Evolutionary conservation across 768 basidiomycete genomes (phyloP), one percentile per base, ranked within the genome.

Genomic region (Termitomyces sp.): DNA sequence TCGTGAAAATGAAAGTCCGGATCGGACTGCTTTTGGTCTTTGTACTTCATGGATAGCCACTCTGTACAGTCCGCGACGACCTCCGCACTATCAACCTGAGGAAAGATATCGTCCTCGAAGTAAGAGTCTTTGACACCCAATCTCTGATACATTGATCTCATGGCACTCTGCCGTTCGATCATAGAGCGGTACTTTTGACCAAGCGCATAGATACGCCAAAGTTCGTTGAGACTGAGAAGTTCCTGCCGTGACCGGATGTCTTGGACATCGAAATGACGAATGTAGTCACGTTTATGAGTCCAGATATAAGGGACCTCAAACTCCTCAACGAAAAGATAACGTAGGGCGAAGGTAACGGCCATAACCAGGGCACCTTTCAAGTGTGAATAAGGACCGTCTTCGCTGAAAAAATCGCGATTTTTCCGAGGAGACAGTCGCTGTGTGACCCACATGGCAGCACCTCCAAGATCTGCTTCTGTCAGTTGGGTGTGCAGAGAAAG

Each of bases 231-330:
- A 61, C 72, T 80, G 56, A 99, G 80, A 30, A 98, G 83, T 59
- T 89, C 88, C 21, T 81, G 66, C 37, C 82, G 82, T n/a, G 79
- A 67, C 34, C 81, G 76, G 50, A 84, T 79, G 56, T 88, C 85
- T 32, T 73, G 68, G 46, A 83, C 77, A 64, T 93, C 89, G 70
- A 90, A 91, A 68, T 89, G 83, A 45, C 85, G 84, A 64, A 98
- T 88, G 65, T 91, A 88, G 68, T 99, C 97, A 37, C 91, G 82
- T 64, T 91, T 91, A 76, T 98, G 93, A 17, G 85, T 84, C 89
- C 90, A 97, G 59, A 98, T 85, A 72, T 94, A 95, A 0, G 97
- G 94, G 7, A 98, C 95, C 69, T 99, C 97, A 61, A 90, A 88
- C 63, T 91, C 84, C 42, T 93, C 84, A 49, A 92, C 72, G 70